Percentiles rank a stretch among this genome's conserved stretches.
phyloP scores from a whole-genome alignment of 208 protist genomes.

The Acanthamoeba lugdunensis region DNA sequence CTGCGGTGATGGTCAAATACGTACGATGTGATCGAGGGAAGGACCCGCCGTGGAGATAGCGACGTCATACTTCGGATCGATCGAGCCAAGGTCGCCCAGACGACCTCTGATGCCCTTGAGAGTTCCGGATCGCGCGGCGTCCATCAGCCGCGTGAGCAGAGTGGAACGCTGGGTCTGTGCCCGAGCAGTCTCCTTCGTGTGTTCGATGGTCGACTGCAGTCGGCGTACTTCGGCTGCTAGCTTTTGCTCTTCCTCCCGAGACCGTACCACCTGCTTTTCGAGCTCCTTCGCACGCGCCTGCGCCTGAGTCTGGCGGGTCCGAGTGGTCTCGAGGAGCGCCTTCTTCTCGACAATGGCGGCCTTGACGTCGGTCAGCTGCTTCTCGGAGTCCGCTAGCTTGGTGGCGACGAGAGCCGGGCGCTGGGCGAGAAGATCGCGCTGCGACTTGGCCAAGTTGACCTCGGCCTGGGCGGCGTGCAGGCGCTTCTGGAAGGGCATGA shows the following conservation, averaged over 20 bases:
- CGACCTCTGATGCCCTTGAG: slow-evolving; percentile 90
- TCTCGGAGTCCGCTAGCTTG: slow-evolving; percentile 70
- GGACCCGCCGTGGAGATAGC: slow-evolving; percentile 96
- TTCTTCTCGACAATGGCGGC: slow-evolving; percentile 27
- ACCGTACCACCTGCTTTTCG: neutral
- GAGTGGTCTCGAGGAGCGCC: slow-evolving; percentile 18
- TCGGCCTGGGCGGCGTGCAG: slow-evolving; percentile 78
- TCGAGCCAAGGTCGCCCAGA: slow-evolving; percentile 96
- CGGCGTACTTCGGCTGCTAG: neutral
- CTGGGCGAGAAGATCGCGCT: slow-evolving; percentile 80
- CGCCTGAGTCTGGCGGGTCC: neutral
- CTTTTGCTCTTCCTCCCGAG: neutral
- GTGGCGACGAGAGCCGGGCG: slow-evolving; percentile 67
- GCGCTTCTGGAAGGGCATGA: slow-evolving; percentile 91
- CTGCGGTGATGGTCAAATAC: neutral
- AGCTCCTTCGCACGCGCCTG: slow-evolving; percentile 53
- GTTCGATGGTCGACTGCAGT: neutral
- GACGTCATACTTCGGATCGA: slow-evolving; percentile 96
- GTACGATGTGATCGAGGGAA: slow-evolving; percentile 95
- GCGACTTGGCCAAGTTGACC: slow-evolving; percentile 81
- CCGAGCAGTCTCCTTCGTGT: slow-evolving; percentile 22
- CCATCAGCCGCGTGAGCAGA: slow-evolving; percentile 51
- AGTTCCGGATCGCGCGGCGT: slow-evolving; percentile 73
- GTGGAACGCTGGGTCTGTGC: neutral
- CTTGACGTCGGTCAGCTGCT: neutral